Conservation (phyloP, 2,329 filamentous ascomycete genomes). For the Aspergillus proliferans region DNA sequence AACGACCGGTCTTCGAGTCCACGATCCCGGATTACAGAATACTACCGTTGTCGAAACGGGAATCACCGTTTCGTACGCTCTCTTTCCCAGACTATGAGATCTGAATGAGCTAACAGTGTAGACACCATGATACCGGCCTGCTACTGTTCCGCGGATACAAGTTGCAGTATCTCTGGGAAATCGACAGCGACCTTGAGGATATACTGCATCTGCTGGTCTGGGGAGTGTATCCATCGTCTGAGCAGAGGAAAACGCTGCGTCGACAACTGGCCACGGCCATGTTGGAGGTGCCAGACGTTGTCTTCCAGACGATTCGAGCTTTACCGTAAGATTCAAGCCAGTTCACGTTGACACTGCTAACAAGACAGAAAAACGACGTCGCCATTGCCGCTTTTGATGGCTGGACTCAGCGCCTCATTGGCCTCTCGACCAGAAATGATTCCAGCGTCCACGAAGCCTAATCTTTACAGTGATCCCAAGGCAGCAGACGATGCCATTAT, state of each 20-base stretch:
- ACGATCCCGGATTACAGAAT: conserved; percentile 30
- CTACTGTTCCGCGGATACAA: conserved; percentile 25
- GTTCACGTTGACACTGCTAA: not conserved
- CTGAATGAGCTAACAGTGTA: conserved; percentile 6
- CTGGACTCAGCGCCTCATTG: conserved; percentile 24
- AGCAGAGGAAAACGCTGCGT: conserved; percentile 14
- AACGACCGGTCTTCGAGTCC: conserved; percentile 22
- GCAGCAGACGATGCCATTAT: conserved; percentile 19
- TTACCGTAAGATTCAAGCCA: conserved; percentile 18
- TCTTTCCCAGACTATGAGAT: not conserved
- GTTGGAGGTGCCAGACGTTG: conserved; percentile 14
- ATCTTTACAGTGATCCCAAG: conserved; percentile 16
- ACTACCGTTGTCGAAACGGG: conserved; percentile 24
- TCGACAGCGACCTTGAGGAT: conserved; percentile 23
- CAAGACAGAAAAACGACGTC: conserved; percentile 13
- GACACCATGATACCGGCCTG: conserved; percentile 21
- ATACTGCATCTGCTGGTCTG: conserved; percentile 27
- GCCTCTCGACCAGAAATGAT: conserved; percentile 15
- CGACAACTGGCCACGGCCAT: conserved; percentile 15
- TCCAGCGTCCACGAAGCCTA: conserved; percentile 13
- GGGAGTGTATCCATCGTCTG: conserved; percentile 19
- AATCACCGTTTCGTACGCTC: conserved; percentile 28
- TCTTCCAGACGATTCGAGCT: conserved; percentile 15
- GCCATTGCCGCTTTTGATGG: conserved; percentile 21
- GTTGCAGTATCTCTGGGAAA: conserved; percentile 24